Evolutionary conservation across 1,139 yeast species (phyloP).

Genomic region (Lodderomyces theae): DNA sequence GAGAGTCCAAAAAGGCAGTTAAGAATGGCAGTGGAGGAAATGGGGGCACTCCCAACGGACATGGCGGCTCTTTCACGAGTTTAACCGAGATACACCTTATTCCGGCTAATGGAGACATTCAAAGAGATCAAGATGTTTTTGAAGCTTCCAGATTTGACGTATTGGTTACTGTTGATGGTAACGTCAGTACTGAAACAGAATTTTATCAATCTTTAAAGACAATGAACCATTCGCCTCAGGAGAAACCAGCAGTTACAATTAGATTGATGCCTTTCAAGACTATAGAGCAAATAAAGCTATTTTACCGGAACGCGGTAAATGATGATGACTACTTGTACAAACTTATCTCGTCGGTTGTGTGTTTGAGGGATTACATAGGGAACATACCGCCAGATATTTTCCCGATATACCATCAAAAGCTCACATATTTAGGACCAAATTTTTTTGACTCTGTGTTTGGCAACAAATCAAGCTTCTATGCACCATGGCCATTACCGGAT

Average conservation of each 20-base stretch:
- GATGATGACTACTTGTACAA: conserved; percentile 54
- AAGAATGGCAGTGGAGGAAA: conserved; percentile 14
- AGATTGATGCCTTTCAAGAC: conserved; percentile 75
- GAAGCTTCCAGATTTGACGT: conserved; percentile 49
- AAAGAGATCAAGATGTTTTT: conserved; percentile 25
- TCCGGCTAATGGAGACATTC: conserved; percentile 43
- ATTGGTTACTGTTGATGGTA: conserved; percentile 68
- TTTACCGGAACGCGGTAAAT: conserved; percentile 25
- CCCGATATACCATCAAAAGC: conserved; percentile 68
- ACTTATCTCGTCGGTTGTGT: conserved; percentile 79
- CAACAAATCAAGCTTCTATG: conserved; percentile 21
- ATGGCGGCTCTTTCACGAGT: neutral
- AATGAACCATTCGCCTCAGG: conserved; percentile 28
- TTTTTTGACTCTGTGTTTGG: conserved; percentile 52
- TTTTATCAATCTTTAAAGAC: conserved; percentile 29
- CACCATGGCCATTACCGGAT: conserved; percentile 79
- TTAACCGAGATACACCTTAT: conserved; percentile 36
- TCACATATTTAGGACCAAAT: conserved; percentile 53
- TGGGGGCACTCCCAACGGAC: conserved; percentile 5
- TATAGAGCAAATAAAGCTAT: conserved; percentile 67
- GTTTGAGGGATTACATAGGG: conserved; percentile 81
- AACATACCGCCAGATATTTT: conserved; percentile 74
- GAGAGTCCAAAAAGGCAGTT: conserved; percentile 34
- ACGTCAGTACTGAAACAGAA: conserved; percentile 45
- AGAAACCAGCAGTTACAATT: conserved; percentile 54